These are phyloP conservation scores for Bonia amplexicaulis DNA, from an alignment of 176 grass and related monocot species.

Conservation along the genomic window DNA sequence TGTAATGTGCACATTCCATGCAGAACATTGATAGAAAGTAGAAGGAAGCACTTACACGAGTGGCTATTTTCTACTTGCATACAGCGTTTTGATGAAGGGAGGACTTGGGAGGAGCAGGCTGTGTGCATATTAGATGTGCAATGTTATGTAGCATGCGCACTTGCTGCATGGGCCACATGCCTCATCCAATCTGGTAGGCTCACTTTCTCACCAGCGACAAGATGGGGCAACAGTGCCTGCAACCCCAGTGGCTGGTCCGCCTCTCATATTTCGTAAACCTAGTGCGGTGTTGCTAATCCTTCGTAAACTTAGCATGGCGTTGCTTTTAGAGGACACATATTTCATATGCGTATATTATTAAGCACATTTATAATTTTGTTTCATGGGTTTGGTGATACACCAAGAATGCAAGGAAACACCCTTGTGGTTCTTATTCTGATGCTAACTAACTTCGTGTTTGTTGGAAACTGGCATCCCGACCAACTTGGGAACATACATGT, in stretches of 20 bases:
- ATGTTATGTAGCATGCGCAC: not conserved
- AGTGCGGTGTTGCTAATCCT: not conserved
- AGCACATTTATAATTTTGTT: not conserved
- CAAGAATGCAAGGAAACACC: not conserved
- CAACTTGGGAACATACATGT: not conserved
- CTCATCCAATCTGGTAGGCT: not conserved
- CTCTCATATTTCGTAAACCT: too few species aligned
- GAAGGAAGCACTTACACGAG: not conserved
- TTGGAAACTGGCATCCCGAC: not conserved
- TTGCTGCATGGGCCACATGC: not conserved
- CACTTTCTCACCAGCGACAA: too few species aligned
- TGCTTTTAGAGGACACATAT: not conserved
- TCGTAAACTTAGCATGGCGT: not conserved
- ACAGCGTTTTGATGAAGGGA: not conserved
- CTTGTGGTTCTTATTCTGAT: not conserved
- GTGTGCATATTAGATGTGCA: not conserved
- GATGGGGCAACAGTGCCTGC: too few species aligned
- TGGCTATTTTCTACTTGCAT: not conserved
- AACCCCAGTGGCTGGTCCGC: too few species aligned
- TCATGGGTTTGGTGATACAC: not conserved
- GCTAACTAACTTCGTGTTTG: not conserved
- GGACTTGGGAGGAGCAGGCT: not conserved
- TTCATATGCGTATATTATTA: not conserved
- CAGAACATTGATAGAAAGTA: not conserved
- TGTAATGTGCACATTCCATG: not conserved